Percentiles rank a stretch among this genome's conserved stretches.
Conservation (phyloP, 2,329 filamentous ascomycete species). For the Aspergillus nomiae region DNA sequence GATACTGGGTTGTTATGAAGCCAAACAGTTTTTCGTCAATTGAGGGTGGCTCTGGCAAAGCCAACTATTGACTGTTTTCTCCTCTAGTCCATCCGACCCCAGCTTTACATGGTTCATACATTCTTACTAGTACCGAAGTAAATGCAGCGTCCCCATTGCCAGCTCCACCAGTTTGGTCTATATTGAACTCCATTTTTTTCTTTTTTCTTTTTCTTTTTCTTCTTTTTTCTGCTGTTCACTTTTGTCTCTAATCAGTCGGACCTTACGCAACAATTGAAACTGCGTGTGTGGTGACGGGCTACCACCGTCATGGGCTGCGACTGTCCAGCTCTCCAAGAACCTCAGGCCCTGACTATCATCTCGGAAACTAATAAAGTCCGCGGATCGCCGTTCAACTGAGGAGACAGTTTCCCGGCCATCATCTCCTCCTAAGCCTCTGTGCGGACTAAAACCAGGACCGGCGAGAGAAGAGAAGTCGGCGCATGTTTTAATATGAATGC, state of each 20-base stretch:
- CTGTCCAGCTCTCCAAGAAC: constrained; percentile 19
- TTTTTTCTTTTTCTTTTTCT: constrained; percentile 3
- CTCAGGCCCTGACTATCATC: constrained; percentile 16
- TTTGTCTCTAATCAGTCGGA: constrained; percentile 2
- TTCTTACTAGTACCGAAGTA: constrained; percentile 5
- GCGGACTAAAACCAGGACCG: constrained; percentile 10
- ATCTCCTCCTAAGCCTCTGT: constrained; percentile 2
- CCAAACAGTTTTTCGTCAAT: background rate
- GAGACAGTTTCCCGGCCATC: constrained; percentile 13
- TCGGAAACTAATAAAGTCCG: constrained; percentile 18
- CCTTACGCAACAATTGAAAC: background rate
- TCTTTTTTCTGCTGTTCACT: background rate
- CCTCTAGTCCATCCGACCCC: background rate
- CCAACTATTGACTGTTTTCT: background rate
- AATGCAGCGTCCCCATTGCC: constrained; percentile 3
- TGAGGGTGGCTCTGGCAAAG: background rate
- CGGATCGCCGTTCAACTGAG: constrained; percentile 18
- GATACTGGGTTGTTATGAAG: background rate
- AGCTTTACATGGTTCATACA: constrained; percentile 6
- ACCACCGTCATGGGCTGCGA: constrained; percentile 25
- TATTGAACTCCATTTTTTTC: constrained; percentile 13
- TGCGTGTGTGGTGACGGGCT: constrained; percentile 5
- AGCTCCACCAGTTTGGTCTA: constrained; percentile 20
- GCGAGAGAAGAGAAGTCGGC: constrained; percentile 6
- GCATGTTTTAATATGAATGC: constrained; percentile 33